phyloP scores from a whole-genome alignment of 2,329 filamentous ascomycete genomes.

The Ophiocordyceps camponoti-leonardi region DNA sequence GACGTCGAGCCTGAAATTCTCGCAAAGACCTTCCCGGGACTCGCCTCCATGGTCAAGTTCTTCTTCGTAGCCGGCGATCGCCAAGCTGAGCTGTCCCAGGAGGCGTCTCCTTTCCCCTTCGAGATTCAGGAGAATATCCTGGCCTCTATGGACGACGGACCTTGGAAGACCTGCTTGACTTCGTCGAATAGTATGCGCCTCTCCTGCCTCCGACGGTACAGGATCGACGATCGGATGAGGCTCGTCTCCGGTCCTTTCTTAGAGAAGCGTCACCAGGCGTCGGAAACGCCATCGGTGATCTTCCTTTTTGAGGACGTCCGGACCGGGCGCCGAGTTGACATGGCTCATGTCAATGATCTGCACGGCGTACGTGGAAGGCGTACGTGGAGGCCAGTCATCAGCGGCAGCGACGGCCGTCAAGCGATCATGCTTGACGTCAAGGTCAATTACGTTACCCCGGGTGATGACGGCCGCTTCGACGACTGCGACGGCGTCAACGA shows the following conservation, averaged over 20 bases:
- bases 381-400: slow-evolving; percentile 3
- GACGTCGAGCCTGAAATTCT: slow-evolving; percentile 1
- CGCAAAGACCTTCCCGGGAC: slow-evolving; percentile 3
- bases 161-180: slow-evolving; percentile 5
- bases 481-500: no score
- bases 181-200: slow-evolving; percentile 4
- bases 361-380: background rate
- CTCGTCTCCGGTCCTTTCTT: slow-evolving; percentile 3
- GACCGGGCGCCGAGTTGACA: slow-evolving; percentile 2
- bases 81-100: slow-evolving; percentile 2
- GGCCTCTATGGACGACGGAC: slow-evolving; percentile 6
- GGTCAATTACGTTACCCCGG: no score
- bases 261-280: background rate
- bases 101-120: slow-evolving; percentile 2
- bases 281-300: background rate
- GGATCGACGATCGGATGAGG: slow-evolving; percentile 4
- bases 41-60: slow-evolving; percentile 8
- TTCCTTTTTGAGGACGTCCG: slow-evolving; percentile 4
- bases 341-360: background rate
- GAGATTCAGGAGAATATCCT: slow-evolving; percentile 6
- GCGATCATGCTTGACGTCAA: slow-evolving; percentile 1
- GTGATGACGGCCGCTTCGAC: no score
- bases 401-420: slow-evolving; percentile 1
- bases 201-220: slow-evolving; percentile 5
- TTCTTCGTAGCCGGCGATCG: slow-evolving; percentile 5